phyloP scores from a whole-genome alignment of 2,329 filamentous ascomycete genomes.

The Pezicula rhizophila region DNA sequence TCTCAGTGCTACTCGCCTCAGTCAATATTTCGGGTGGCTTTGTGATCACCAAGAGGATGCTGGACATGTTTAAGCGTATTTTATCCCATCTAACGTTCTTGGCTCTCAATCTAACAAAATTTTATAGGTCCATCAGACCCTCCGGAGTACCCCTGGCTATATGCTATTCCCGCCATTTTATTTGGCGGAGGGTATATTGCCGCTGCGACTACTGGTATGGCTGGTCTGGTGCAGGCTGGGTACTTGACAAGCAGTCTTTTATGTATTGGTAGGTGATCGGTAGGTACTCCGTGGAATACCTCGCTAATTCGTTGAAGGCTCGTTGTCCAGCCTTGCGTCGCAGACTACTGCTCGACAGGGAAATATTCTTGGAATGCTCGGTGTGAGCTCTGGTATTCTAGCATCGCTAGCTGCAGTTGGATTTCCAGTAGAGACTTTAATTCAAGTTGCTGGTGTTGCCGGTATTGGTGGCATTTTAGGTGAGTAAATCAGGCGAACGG shows the following conservation, averaged over 20 bases:
- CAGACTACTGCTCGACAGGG: slow-evolving; percentile 79
- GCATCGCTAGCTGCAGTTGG: slow-evolving; percentile 77
- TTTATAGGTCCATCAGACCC: slow-evolving; percentile 67
- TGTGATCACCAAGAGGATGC: slow-evolving; percentile 87
- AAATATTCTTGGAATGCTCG: slow-evolving; percentile 80
- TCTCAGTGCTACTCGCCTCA: slow-evolving; percentile 78
- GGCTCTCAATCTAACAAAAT: background rate
- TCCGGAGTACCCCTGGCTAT: slow-evolving; percentile 83
- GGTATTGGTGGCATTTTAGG: slow-evolving; percentile 62
- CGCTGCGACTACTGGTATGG: slow-evolving; percentile 74
- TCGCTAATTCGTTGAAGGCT: slow-evolving; percentile 30
- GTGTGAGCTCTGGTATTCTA: slow-evolving; percentile 75
- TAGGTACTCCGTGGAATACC: background rate
- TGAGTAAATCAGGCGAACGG: slow-evolving; percentile 19
- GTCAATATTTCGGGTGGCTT: slow-evolving; percentile 87
- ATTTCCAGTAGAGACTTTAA: slow-evolving; percentile 70
- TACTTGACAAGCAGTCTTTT: slow-evolving; percentile 80
- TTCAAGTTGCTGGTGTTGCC: slow-evolving; percentile 74
- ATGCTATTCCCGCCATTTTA: slow-evolving; percentile 67
- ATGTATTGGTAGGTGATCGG: slow-evolving; percentile 55
- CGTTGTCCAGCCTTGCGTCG: slow-evolving; percentile 73
- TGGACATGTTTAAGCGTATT: slow-evolving; percentile 80
- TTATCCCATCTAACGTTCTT: background rate
- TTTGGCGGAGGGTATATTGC: slow-evolving; percentile 79
- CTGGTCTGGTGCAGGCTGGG: slow-evolving; percentile 78